Evolutionary conservation across 108 stramenopile genomes (phyloP), one percentile per base, ranked within the genome.

Genomic region (Stephanodiscus minutulus): DNA sequence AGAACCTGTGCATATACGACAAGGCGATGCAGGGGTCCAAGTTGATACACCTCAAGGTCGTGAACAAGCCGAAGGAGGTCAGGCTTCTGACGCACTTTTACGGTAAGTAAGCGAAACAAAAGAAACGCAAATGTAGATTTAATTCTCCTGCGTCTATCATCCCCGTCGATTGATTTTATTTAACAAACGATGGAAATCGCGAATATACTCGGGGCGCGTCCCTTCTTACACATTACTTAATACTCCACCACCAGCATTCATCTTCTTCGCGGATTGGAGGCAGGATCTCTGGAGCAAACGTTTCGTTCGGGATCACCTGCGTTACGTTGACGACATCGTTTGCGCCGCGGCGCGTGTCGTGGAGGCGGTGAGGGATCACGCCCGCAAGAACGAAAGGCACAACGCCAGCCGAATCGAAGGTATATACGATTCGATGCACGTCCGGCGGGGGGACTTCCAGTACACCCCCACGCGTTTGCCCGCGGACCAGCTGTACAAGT

Each of bases 361-460:
- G 5, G 76, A 74, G 55, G 80, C 81, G 11, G 74, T 83, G 57
- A 50, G 79, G 59, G 61, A 76, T 17, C 73, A 79, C 31, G 81
- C 79, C 29, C 56, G 67, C 54, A 70, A 69, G 46, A 66, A 73
- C 59, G 76, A 50, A 62, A 67, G 68, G 10, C 27, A 68, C 54
- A 80, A 52, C 24, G 33, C 67, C 15, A 60, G 61, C 28, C 67
- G 66, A 61, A 60, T 61, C 35, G 81, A 84, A 24, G 96, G 96
- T 5, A 47, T 57, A 6, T 97, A 79, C 61, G 88, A 97, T 75
- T 73, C 85, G 13, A 73, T 95, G 68, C 96, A 97, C 77, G 85
- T 97, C 9, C 87, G 96, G 52, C 82, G 87, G 47, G 87, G 87
- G 33, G 87, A 88, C 52, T 86, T 89, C 49, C 86, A 86, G 54